Base-by-base conservation (phyloP, 352 stramenopile species). In the Peronospora destructor region DNA sequence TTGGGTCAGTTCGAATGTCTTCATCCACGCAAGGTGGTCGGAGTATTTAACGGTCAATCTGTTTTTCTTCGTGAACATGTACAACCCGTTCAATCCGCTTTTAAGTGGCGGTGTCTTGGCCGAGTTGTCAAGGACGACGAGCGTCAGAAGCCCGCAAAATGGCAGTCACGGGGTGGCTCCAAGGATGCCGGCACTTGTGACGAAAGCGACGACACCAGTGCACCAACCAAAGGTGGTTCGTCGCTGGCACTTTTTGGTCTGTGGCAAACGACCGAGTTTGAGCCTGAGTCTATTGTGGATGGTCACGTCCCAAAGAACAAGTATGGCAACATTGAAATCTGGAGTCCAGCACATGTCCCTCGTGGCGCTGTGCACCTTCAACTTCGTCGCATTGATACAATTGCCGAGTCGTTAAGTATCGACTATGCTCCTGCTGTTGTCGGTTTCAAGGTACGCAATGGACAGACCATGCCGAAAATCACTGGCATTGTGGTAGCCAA, bases 301-400 rank as follows among this genome's bases (percentile, higher is more conserved):
- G 76, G 74, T n/a, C 38, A 49, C 4, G 59, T 95, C 1, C 85
- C 83, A 2, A 91, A 89, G 63, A 94, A 91, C 62, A 59, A 80
- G 59, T 92, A 87, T 52, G 83, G 85, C 13, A 95, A 95, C 59
- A 74, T 92, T 39, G 85, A 95, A 45, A 51, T 95, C 36, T 95
- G 83, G 83, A 94, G 80, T 52, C 44, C 66, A 2, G 73, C 66
- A 0, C 76, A 90, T 60, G 48, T 91, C 1, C 83, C 85, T 6
- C 45, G 40, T 9, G 73, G 68, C 6, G 72, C 64, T 6, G 64
- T 85, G 16, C 85, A 94, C 26, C 45, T 94, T 21, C 67, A 61
- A 19, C 41, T 91, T 19, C 71, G 70, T 17, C 74, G 73, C 19
- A 87, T 90, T 28, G 74, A 83, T 6, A 51, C 64, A 25, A 69